These are phyloP conservation scores for Mortierella sp. DNA, from an alignment of 371 early-diverging fungal genomes.

Conservation along the genomic window DNA sequence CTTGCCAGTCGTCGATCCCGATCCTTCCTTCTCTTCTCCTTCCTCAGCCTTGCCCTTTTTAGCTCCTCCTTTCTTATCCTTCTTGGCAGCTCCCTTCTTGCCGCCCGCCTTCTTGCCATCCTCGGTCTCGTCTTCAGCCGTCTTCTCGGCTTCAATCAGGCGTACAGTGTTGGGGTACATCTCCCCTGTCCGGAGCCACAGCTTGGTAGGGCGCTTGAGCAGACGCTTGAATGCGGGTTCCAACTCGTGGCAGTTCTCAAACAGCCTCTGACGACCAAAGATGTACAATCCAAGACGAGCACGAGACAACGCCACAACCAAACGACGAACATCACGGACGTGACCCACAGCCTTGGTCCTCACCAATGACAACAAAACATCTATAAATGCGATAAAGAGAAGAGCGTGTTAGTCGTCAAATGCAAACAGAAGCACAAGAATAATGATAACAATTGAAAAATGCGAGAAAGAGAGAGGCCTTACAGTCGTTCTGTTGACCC, in stretches of 20 bases:
- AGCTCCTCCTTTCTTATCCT: slow-evolving; percentile 5
- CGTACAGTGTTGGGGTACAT: slow-evolving; percentile 60
- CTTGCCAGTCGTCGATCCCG: slow-evolving; percentile 18
- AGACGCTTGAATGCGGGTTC: slow-evolving; percentile 73
- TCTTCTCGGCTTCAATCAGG: slow-evolving; percentile 22
- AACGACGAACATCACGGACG: slow-evolving; percentile 89
- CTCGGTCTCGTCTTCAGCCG: too few relatives aligned
- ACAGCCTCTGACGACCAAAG: slow-evolving; percentile 81
- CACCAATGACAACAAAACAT: slow-evolving; percentile 94
- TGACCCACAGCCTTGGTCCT: slow-evolving; percentile 92
- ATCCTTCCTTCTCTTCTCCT: background rate
- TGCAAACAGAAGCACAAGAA: too few relatives aligned
- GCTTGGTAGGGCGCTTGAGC: slow-evolving; percentile 60
- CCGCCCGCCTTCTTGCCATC: slow-evolving; percentile 14
- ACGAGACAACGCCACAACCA: slow-evolving; percentile 92
- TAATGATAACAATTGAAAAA: background rate
- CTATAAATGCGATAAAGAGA: slow-evolving; percentile 41
- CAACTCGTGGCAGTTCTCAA: slow-evolving; percentile 85
- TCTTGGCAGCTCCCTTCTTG: slow-evolving; percentile 24
- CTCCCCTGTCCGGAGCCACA: slow-evolving; percentile 74
- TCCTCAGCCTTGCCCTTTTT: slow-evolving; percentile 53
- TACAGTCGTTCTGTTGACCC: slow-evolving; percentile 94
- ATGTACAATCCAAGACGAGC: slow-evolving; percentile 95
- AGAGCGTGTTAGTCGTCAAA: background rate
- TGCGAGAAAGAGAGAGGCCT: slow-evolving; percentile 29